Base-by-base conservation (phyloP, 2,329 filamentous ascomycete genomes). In the Pestalotiopsis sp. region DNA sequence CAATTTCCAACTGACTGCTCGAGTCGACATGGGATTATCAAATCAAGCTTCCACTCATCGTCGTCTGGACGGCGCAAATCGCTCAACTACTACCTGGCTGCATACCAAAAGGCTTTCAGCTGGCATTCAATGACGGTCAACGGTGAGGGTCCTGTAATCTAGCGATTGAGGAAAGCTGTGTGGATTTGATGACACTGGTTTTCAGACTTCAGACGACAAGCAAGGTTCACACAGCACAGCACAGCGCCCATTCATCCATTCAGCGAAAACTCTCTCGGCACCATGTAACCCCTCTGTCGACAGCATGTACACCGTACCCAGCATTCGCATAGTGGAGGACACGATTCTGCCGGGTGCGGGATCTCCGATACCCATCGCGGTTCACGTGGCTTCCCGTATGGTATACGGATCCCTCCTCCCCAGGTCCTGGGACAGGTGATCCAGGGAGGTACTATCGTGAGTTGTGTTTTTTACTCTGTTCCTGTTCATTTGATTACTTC, bases 331-430 rank as follows among this genome's bases (percentile, higher is more conserved):
- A 38, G 59, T 36, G n/a, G 59, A 62, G 27, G 59, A 38, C 59
- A 39, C 59, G 36, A 62, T 62, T 62, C 59, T 36, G 59, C 59
- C 31, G 59, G 13, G 59, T 36, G 59, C 59, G 59, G 59, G 59
- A 62, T 62, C 59, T 62, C 59, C 59, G 59, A 62, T 62, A 39
- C 59, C 59, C 59, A 62, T 62, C 25, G 14, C 59, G 59, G 59
- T 62, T 62, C 59, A 62, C 59, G 59, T 62, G 59, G 59, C 59
- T 62, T 39, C 59, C 59, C 59, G 59, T 52, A 52, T 52, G 20
- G 45, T 62, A 39, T 62, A 62, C 59, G 31, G 59, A 62, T 62
- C 59, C 59, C 27, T 36, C 12, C 7, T 52, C 20, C 45, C 45
- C 41, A 14, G 41, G 41, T n/a, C 14, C 17, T n/a, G 20, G 45